Evolutionary conservation across 176 grass and related monocot genomes (phyloP).

Genomic region (Cymbopogon citratus): DNA sequence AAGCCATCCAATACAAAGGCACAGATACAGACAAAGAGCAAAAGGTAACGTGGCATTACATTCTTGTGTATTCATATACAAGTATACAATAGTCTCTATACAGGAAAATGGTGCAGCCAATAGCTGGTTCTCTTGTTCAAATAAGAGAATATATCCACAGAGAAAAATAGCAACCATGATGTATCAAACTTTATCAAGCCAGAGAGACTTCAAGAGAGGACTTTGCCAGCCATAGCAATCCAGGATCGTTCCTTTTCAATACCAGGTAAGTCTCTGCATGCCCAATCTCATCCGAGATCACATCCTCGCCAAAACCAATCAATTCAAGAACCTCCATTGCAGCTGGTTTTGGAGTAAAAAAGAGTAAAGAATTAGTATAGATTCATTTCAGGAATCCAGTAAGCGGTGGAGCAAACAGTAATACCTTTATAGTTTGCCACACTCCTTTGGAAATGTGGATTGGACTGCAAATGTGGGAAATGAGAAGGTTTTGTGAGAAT

Average conservation of each 20-base stretch:
- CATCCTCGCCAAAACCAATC: conserved; percentile 84
- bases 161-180: conserved; percentile 1
- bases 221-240: conserved; percentile 84
- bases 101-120: not conserved
- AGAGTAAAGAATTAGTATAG: not conserved
- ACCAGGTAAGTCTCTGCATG: conserved; percentile 63
- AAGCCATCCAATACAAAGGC: not conserved
- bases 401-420: not conserved
- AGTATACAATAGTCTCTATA: conserved; percentile 8
- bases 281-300: conserved; percentile 57
- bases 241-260: conserved; percentile 89
- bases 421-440: conserved; percentile 71
- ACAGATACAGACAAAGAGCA: not conserved
- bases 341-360: conserved; percentile 33
- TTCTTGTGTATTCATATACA: conserved; percentile 15
- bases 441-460: conserved; percentile 78
- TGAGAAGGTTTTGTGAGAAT: not conserved
- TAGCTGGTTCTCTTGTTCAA: not conserved
- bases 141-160: not conserved
- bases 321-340: conserved; percentile 85
- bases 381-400: not conserved
- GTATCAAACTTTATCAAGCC: conserved; percentile 32
- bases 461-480: conserved; percentile 42
- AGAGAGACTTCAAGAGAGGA: conserved; percentile 79
- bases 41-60: not conserved